phyloP scores from a whole-genome alignment of 495 filamentous ascomycete species.

The Tuber aestivum region DNA sequence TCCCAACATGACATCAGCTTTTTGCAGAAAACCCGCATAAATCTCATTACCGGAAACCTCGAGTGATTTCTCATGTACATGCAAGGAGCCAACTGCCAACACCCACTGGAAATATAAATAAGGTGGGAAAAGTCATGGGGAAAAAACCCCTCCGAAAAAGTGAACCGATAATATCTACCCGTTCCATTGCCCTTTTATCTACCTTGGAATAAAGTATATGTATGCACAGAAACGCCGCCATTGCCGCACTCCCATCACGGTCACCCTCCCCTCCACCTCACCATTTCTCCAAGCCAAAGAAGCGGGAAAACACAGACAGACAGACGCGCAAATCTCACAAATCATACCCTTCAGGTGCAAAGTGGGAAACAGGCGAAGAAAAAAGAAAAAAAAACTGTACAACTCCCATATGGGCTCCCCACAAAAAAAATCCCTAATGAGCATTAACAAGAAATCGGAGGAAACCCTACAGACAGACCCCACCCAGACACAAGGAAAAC shows the following conservation, averaged over 20 bases:
- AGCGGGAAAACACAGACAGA: not conserved
- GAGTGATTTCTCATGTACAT: not conserved
- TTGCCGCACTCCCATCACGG: no score
- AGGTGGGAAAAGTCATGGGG: not conserved
- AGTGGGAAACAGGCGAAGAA: not conserved
- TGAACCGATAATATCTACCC: not conserved
- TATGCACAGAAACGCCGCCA: not conserved
- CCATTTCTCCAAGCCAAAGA: not conserved
- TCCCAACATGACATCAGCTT: not conserved
- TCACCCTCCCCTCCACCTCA: not conserved
- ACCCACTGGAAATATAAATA: not conserved
- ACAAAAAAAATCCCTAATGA: not conserved
- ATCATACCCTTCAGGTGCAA: not conserved
- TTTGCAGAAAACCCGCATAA: not conserved
- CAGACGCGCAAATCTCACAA: not conserved
- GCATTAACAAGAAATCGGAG: not conserved
- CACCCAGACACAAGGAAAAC: not conserved
- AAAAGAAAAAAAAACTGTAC: not conserved
- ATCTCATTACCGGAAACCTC: not conserved
- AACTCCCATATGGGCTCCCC: not conserved
- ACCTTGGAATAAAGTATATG: conserved; percentile 2
- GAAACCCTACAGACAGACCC: not conserved
- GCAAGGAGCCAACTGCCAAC: not conserved
- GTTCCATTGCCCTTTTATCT: conserved; percentile 4
- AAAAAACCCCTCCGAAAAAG: no score